Evolutionary conservation across 2,329 filamentous ascomycete species (phyloP).

Genomic region (Talaromyces sp.): DNA sequence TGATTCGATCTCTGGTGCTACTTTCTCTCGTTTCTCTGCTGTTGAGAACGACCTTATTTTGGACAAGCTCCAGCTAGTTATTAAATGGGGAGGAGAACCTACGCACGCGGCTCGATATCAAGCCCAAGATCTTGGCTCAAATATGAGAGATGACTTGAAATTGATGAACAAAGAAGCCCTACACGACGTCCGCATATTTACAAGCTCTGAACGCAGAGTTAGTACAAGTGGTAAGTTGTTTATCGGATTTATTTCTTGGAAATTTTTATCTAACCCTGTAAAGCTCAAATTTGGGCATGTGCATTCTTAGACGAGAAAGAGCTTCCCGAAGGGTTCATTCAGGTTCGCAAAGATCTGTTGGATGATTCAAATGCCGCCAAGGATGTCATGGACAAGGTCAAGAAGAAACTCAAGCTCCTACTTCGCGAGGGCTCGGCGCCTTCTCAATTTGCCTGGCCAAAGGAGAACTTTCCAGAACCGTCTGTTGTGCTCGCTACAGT

Average conservation of each 20-base stretch:
- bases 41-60: slow-evolving; percentile 88
- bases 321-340: slow-evolving; percentile 77
- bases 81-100: slow-evolving; percentile 98
- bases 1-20: slow-evolving; percentile 83
- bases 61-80: slow-evolving; percentile 94
- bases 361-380: slow-evolving; percentile 98
- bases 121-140: slow-evolving; percentile 87
- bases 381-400: slow-evolving; percentile 99
- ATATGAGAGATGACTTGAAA: slow-evolving; percentile 90
- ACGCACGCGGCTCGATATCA: slow-evolving; percentile 97
- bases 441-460: slow-evolving; percentile 95
- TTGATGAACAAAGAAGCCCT: slow-evolving; percentile 88
- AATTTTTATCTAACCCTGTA: slow-evolving; percentile 8
- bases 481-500: slow-evolving; percentile 88
- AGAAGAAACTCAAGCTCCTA: slow-evolving; percentile 96
- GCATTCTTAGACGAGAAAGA: slow-evolving; percentile 86
- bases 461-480: slow-evolving; percentile 85
- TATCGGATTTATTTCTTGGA: neutral
- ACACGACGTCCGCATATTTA: slow-evolving; percentile 90
- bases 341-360: slow-evolving; percentile 85
- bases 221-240: slow-evolving; percentile 64
- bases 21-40: slow-evolving; percentile 88
- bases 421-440: slow-evolving; percentile 90
- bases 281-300: slow-evolving; percentile 87
- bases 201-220: slow-evolving; percentile 89